Conservation (phyloP, 2,329 filamentous ascomycete genomes). For the Pseudocercospora fuligena region DNA sequence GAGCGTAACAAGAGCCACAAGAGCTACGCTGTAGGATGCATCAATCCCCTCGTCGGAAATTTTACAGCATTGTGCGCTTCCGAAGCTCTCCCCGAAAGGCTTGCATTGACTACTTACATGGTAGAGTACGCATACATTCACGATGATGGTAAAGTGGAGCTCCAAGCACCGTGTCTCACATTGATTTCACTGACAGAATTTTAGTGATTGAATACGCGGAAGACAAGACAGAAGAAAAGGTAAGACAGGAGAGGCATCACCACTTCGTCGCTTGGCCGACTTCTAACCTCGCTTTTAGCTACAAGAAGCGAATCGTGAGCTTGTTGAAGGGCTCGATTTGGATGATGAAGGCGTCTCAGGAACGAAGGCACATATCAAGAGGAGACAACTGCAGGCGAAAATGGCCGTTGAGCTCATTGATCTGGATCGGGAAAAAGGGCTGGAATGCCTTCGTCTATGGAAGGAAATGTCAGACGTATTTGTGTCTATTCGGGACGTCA, state of each 20-base stretch:
- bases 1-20: slow-evolving; percentile 13
- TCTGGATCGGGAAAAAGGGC: not conserved
- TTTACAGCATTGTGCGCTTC: slow-evolving; percentile 12
- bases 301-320: slow-evolving; percentile 4
- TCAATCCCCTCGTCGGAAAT: slow-evolving; percentile 11
- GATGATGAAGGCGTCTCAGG: not conserved
- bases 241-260: not conserved
- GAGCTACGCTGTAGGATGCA: slow-evolving; percentile 13
- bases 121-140: slow-evolving; percentile 16
- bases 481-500: not conserved
- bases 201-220: slow-evolving; percentile 11
- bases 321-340: slow-evolving; percentile 5
- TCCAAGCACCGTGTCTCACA: not conserved
- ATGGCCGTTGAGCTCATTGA: slow-evolving; percentile 9
- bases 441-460: slow-evolving; percentile 2
- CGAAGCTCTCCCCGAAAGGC: slow-evolving; percentile 10
- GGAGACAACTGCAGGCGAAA: slow-evolving; percentile 6
- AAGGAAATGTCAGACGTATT: slow-evolving; percentile 9
- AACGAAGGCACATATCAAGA: slow-evolving; percentile 4
- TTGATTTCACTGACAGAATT: too few relatives aligned
- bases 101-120: slow-evolving; percentile 10
- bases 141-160: slow-evolving; percentile 4
- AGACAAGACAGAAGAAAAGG: slow-evolving; percentile 3
- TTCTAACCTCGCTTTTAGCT: too few relatives aligned
- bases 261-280: too few relatives aligned